phyloP scores from a whole-genome alignment of 805 yeast species.

The Wickerhamiella cacticola region DNA sequence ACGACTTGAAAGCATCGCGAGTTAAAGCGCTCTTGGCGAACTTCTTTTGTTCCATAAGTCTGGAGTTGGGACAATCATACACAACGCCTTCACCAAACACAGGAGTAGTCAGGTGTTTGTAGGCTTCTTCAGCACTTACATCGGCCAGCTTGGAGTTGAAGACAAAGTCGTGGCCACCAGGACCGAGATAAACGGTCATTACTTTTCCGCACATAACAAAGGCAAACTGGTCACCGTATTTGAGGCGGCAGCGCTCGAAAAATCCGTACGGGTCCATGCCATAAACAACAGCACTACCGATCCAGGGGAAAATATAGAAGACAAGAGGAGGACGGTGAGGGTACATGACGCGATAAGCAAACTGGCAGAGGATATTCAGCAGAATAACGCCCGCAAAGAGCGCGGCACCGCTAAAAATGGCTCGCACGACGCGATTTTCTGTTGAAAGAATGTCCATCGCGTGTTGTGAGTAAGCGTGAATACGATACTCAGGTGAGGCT shows the following conservation, averaged over 20 bases:
- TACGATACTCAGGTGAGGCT: slow-evolving; percentile 3
- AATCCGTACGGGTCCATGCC: slow-evolving; percentile 93
- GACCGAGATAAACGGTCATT: slow-evolving; percentile 94
- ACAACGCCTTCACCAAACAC: slow-evolving; percentile 96
- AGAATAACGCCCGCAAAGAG: slow-evolving; percentile 19
- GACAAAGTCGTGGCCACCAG: slow-evolving; percentile 94
- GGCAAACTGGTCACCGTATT: slow-evolving; percentile 88
- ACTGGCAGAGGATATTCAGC: slow-evolving; percentile 28
- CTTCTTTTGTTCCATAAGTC: slow-evolving; percentile 96
- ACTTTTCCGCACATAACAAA: slow-evolving; percentile 79
- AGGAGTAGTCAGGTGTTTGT: slow-evolving; percentile 95
- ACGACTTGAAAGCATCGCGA: slow-evolving; percentile 64
- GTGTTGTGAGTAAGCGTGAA: slow-evolving; percentile 3
- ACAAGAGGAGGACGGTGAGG: slow-evolving; percentile 80
- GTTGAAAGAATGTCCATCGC: slow-evolving; percentile 4
- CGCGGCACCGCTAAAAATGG: slow-evolving; percentile 2
- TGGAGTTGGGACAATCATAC: slow-evolving; percentile 87
- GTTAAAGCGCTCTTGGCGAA: slow-evolving; percentile 86
- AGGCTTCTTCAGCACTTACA: slow-evolving; percentile 94
- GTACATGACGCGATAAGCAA: slow-evolving; percentile 24
- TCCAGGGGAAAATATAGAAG: slow-evolving; percentile 88
- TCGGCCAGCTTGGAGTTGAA: slow-evolving; percentile 80
- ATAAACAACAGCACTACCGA: slow-evolving; percentile 78
- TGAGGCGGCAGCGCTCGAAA: slow-evolving; percentile 61
- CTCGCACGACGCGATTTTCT: not conserved